Evolutionary conservation across 129 eudicot species (phyloP), one percentile per base, ranked within the genome.

Genomic region (Calendula officinalis): DNA sequence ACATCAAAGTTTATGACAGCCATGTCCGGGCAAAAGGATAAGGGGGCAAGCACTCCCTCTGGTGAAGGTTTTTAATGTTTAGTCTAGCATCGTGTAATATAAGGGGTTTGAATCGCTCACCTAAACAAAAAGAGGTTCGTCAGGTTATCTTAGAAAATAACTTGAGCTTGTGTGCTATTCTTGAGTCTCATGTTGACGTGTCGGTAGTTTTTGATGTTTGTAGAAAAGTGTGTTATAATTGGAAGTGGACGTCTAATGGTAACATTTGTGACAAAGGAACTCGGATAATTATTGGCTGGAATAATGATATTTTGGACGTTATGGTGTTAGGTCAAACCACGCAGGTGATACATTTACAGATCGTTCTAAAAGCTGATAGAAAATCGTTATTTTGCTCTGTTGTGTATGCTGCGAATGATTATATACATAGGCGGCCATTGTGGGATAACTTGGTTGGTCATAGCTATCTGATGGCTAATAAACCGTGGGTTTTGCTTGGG

Each of bases 191-290:
- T 55, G 22, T 55, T 1, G 41, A 10, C 12, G 4, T 33, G 0
- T 32, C 40, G 1, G 4, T 4, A 2, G 8, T 33, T 1, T 4
- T 7, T 4, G 61, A 3, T 0, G 7, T 55, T 33, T 55, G 61
- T 30, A 11, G 3, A 0, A 33, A 12, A 3, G 13, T 55, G 5
- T 55, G 6, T 34, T 1, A 41, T 7, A 55, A 12, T 8, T 55
- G 61, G 61, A 6, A 55, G 4, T 55, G 42, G 61, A 8, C 61
- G 0, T 55, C 61, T 5, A 55, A 55, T 55, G 41, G 61, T 0
- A 9, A 5, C 7, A 0, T 3, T 0, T 55, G 22, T 34, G 2
- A 7, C 0, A 34, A 34, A 1, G 61, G 61, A 0, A 3, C 61
- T 0, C 6, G 61, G 0, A 55, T 55, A 5, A 10, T 55, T 2